A percentile compares a stretch with the other conserved stretches of the same genome.
phyloP scores from a whole-genome alignment of 2,329 filamentous ascomycete species.

The Aureobasidium sp. region DNA sequence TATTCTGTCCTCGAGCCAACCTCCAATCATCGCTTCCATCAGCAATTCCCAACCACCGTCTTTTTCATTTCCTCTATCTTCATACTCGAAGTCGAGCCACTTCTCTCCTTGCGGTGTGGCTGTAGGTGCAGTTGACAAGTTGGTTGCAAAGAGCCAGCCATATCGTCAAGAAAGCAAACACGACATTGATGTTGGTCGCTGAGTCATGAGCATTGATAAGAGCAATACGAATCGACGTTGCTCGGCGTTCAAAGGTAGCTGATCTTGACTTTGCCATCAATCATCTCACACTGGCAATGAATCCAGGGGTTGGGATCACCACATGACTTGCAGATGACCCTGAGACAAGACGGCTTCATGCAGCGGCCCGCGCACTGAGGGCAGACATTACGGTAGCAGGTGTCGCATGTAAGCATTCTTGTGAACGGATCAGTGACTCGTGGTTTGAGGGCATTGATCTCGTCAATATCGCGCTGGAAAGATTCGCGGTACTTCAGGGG shows the following conservation, averaged over 20 bases:
- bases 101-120: no score
- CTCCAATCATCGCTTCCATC: no score
- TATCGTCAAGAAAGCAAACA: no score
- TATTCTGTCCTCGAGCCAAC: no score
- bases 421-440: slow-evolving; percentile 21
- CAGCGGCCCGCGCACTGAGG: slow-evolving; percentile 19
- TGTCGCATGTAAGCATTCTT: slow-evolving; percentile 21
- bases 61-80: no score
- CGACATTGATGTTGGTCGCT: no score
- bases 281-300: not conserved
- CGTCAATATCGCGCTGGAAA: slow-evolving; percentile 4
- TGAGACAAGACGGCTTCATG: not conserved
- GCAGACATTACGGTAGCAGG: slow-evolving; percentile 20
- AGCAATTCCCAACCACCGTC: no score
- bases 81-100: no score
- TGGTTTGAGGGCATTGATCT: not conserved
- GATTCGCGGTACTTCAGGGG: slow-evolving; percentile 4
- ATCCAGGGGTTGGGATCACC: slow-evolving; percentile 1
- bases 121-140: no score
- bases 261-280: not conserved
- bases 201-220: no score
- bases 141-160: no score
- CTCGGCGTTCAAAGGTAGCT: not conserved
- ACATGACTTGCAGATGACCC: slow-evolving; percentile 12
- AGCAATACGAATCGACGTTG: no score